Evolutionary conservation across 441 rosid species (phyloP), one percentile per base, ranked within the genome.

Genomic region (Erodium moschatum): DNA sequence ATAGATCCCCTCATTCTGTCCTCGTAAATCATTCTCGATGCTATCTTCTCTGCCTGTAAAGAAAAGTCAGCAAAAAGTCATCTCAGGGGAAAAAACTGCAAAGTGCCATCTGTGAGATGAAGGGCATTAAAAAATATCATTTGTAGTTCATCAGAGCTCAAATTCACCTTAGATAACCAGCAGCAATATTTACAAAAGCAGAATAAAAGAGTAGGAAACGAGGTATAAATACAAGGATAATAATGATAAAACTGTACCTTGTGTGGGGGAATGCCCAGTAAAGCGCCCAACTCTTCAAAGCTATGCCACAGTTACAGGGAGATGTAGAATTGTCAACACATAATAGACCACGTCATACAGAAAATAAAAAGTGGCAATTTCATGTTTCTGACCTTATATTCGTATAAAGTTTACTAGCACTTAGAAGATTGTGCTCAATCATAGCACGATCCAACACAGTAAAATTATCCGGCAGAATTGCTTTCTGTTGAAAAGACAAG

Each of bases 1-100:
- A 95, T 92, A 6, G 97, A 92, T 70, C 99, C 98, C 78, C 89
- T 92, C 99, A 95, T 95, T 81, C 97, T 85, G 73, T 95, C 99
- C 78, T 95, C 96, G 7, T 77, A 84, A 73, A 95, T 95, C 98
- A 95, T 95, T 78, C 90, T 87, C 72, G 98, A 89, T 66, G 99
- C 96, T 77, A 92, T 95, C 92, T 95, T 95, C 86, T 92, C 98
- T 52, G 99, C 99, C 98, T 89, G 82, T 38, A 74, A 67, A 50
- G 56, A 67, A 67, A 69, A 50, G 71, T 52, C 64, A 46, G 16
- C 7, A 52, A 10, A 52, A 60, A 16, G 21, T 69, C 67, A 50
- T 67, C 48, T 33, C 61, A 38, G 16, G 60, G 69, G 31, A 40
- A 40, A 65, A 21, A 11, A 2, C 62, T 18, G 52, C 15, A 61